Evolutionary conservation across 345 rosid species (phyloP).

Genomic region (Raphanus sativus): DNA sequence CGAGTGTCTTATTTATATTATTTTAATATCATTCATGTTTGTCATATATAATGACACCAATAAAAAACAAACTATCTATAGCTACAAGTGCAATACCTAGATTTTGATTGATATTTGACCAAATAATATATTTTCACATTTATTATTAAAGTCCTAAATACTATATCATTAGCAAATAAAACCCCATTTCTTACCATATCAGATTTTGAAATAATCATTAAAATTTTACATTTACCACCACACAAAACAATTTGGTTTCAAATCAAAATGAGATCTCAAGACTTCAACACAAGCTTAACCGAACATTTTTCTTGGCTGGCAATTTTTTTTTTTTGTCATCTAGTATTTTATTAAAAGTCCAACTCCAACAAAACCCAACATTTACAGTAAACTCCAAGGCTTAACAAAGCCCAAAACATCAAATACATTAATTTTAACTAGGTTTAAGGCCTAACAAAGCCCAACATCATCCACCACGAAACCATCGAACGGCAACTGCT

Average conservation of each 20-base stretch:
- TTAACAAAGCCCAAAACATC: no score
- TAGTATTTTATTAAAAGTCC: no score
- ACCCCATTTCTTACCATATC: not conserved
- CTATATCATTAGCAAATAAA: not conserved
- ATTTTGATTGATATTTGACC: not conserved
- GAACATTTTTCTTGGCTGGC: not conserved
- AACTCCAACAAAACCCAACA: no score
- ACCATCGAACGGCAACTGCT: no score
- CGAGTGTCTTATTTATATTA: not conserved
- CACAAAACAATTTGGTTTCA: constrained; percentile 2
- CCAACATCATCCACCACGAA: no score
- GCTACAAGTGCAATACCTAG: not conserved
- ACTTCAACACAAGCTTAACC: constrained; percentile 18
- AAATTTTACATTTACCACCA: not conserved
- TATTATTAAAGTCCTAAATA: not conserved
- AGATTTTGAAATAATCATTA: not conserved
- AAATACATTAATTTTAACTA: no score
- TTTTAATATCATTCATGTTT: not conserved
- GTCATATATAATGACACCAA: not conserved
- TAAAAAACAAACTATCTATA: not conserved
- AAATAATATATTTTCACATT: not conserved
- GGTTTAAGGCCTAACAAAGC: no score
- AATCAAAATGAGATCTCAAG: not conserved
- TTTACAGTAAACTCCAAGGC: no score
- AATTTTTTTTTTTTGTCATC: no score